These are phyloP conservation scores for Dittrichia graveolens DNA, from an alignment of 129 eudicot genomes.

Conservation along the genomic window DNA sequence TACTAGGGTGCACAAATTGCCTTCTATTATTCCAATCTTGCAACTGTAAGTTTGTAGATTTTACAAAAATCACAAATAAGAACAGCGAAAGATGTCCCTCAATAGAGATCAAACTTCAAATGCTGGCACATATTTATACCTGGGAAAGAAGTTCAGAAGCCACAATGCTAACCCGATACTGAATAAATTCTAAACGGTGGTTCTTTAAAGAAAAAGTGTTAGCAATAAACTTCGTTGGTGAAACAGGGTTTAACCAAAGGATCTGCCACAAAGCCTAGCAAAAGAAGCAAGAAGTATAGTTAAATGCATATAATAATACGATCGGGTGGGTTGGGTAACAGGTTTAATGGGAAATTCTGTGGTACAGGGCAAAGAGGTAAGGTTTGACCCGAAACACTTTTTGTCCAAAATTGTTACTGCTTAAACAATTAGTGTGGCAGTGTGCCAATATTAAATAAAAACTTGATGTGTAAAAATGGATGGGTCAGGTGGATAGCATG, in stretches of 20 bases:
- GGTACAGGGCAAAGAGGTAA: too few species aligned
- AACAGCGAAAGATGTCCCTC: constrained; percentile 7
- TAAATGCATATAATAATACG: background rate
- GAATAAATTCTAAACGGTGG: constrained; percentile 77
- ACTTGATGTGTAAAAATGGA: too few species aligned
- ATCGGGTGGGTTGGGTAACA: too few species aligned
- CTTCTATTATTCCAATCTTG: constrained; percentile 99
- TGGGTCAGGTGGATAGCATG: too few species aligned
- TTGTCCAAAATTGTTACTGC: too few species aligned
- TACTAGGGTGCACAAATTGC: constrained; percentile 79
- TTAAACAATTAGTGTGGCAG: too few species aligned
- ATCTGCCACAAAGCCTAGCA: constrained; percentile 93
- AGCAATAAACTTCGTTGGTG: constrained; percentile 48
- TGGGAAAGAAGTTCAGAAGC: constrained; percentile 92
- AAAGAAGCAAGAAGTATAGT: constrained; percentile 28
- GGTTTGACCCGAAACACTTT: background rate
- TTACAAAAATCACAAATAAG: constrained; percentile 22
- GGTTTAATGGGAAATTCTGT: background rate
- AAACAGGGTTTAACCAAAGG: constrained; percentile 82
- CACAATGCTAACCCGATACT: constrained; percentile 70
- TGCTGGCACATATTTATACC: constrained; percentile 45
- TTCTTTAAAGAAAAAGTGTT: constrained; percentile 51
- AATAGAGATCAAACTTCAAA: constrained; percentile 18
- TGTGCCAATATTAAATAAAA: too few species aligned
- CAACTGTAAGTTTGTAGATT: constrained; percentile 52